These are phyloP conservation scores for Arthrobotrys entomopaga DNA, from an alignment of 2,329 filamentous ascomycete genomes.

Conservation along the genomic window DNA sequence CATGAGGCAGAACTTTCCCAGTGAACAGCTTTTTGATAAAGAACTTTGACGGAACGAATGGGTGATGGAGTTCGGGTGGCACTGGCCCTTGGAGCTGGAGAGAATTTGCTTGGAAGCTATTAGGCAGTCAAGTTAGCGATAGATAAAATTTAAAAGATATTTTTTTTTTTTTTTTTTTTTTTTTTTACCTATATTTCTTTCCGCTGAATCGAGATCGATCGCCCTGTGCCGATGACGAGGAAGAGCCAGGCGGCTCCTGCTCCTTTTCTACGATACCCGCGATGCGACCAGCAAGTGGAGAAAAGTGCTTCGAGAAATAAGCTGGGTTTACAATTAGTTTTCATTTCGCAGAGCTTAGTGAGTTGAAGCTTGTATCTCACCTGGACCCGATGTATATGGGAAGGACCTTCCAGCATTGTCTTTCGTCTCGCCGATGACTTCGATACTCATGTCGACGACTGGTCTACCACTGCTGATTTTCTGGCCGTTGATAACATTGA, in stretches of 20 bases:
- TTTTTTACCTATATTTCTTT: constrained; percentile 46
- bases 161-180: no score
- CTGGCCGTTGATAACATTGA: constrained; percentile 49
- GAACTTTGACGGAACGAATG: constrained; percentile 52
- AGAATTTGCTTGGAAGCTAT: constrained; percentile 51
- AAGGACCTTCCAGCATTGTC: constrained; percentile 37
- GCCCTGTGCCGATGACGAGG: constrained; percentile 14
- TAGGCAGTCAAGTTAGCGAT: background rate
- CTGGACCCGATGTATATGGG: constrained; percentile 50
- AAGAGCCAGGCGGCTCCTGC: constrained; percentile 14
- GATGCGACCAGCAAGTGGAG: constrained; percentile 47
- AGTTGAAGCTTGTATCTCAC: background rate
- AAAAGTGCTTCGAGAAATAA: constrained; percentile 54
- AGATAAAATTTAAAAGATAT: background rate
- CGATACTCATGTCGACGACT: constrained; percentile 47
- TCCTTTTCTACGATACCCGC: constrained; percentile 49
- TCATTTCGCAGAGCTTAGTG: background rate
- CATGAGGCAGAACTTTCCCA: constrained; percentile 47
- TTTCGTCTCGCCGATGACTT: constrained; percentile 48
- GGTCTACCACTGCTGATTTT: constrained; percentile 51
- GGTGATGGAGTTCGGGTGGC: constrained; percentile 50
- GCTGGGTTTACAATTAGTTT: constrained; percentile 7
- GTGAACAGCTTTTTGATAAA: constrained; percentile 54
- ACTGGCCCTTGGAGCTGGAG: constrained; percentile 50
- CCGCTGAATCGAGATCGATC: constrained; percentile 29